A percentile compares a stretch with the other conserved stretches of the same genome.
Evolutionary conservation across 2,329 filamentous ascomycete species (phyloP).

Genomic region (Scopulariopsis brevicaulis): DNA sequence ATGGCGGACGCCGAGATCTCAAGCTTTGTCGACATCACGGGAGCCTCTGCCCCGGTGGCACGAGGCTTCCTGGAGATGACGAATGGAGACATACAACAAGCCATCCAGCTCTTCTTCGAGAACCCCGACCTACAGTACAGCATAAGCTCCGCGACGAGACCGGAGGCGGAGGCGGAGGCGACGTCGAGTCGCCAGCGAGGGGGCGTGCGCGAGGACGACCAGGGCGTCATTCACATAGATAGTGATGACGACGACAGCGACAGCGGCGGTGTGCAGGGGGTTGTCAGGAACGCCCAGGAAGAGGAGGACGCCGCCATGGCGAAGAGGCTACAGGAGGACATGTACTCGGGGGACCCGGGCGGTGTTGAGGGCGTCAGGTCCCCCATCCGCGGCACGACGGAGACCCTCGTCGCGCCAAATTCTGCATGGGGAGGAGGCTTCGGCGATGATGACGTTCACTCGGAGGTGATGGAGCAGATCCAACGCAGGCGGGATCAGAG

Average conservation of each 20-base stretch:
- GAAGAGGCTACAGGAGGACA: conserved; percentile 79
- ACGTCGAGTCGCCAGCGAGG: conserved; percentile 9
- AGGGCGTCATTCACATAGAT: conserved; percentile 56
- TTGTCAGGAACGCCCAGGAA: conserved; percentile 41
- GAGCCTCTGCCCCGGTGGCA: conserved; percentile 60
- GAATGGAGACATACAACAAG: conserved; percentile 74
- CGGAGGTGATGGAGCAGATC: conserved; percentile 55
- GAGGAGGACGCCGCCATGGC: conserved; percentile 95
- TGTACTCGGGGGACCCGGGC: conserved; percentile 51
- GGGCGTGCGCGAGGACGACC: conserved; percentile 20
- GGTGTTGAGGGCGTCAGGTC: conserved; percentile 62
- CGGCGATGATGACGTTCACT: conserved; percentile 43
- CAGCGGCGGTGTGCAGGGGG: conserved; percentile 26
- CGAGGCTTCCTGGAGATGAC: conserved; percentile 75
- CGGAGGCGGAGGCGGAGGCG: conserved; percentile 13
- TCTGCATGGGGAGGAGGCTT: conserved; percentile 30
- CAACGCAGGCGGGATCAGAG: conserved; percentile 28
- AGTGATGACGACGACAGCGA: conserved; percentile 48
- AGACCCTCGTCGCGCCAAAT: conserved; percentile 64
- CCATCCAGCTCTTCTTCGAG: conserved; percentile 83
- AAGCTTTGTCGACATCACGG: conserved; percentile 74
- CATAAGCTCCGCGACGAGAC: conserved; percentile 23
- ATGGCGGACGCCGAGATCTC: conserved; percentile 55
- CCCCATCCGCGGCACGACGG: conserved; percentile 81
- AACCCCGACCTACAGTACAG: conserved; percentile 60